These are phyloP conservation scores for Emergomyces orientalis DNA, from an alignment of 2,329 filamentous ascomycete species.

Conservation along the genomic window DNA sequence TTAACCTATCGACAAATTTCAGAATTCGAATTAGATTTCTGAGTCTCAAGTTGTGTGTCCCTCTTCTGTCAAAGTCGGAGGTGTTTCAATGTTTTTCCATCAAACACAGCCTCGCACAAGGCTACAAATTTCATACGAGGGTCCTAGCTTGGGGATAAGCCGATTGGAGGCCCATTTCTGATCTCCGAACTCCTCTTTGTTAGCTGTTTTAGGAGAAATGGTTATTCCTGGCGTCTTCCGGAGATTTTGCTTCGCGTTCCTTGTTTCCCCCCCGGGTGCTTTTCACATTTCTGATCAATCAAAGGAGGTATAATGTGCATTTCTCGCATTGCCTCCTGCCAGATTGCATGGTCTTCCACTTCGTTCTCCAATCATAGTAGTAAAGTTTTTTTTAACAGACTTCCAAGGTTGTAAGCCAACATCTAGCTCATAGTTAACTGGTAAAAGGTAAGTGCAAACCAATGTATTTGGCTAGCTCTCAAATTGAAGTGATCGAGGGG, in stretches of 20 bases:
- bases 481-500: not conserved
- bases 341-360: not conserved
- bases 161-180: not conserved
- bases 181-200: not conserved
- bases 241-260: not conserved
- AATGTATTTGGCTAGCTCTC: not conserved
- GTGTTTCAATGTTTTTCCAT: not conserved
- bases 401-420: too few species aligned
- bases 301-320: not conserved
- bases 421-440: not conserved
- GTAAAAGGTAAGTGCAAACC: not conserved
- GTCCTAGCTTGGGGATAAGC: not conserved
- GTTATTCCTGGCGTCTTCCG: not conserved
- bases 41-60: not conserved
- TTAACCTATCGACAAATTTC: not conserved
- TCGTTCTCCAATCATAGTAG: not conserved
- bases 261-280: too few species aligned
- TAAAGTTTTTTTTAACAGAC: not conserved
- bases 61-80: not conserved
- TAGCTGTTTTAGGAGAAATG: not conserved
- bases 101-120: conserved; percentile 3
- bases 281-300: not conserved
- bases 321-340: not conserved
- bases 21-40: not conserved
- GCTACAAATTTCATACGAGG: not conserved